A percentile compares a stretch with the other conserved stretches of the same genome.
These are phyloP conservation scores for Trypanosoma lewisi DNA, from an alignment of 208 protist species.

Conservation along the genomic window DNA sequence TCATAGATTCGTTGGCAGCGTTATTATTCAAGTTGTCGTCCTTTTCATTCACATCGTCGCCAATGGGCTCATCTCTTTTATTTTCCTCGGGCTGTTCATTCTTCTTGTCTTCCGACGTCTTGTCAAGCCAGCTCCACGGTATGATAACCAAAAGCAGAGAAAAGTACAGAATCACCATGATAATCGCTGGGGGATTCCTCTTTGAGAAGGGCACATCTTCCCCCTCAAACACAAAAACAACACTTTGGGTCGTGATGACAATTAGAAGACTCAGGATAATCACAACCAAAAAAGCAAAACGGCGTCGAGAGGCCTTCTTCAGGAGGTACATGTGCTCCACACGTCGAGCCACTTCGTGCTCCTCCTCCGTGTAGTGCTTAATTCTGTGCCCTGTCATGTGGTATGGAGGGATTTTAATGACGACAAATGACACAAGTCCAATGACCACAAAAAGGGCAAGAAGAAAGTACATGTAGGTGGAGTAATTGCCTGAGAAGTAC, in stretches of 20 bases:
- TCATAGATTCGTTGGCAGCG: not conserved
- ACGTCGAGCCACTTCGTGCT: conserved; percentile 19
- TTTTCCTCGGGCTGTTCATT: too few relatives aligned
- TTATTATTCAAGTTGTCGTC: not conserved
- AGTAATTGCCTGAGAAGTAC: conserved; percentile 36
- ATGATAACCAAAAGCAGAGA: conserved; percentile 20
- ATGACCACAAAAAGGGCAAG: conserved; percentile 29
- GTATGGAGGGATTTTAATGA: conserved; percentile 41
- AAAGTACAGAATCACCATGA: conserved; percentile 46
- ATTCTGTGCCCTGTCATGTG: conserved; percentile 40
- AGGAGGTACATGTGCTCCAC: conserved; percentile 37
- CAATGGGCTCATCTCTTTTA: too few relatives aligned
- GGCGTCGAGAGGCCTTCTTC: conserved; percentile 30
- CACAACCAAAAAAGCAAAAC: conserved; percentile 34
- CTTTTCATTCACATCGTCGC: not conserved
- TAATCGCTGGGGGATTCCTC: conserved; percentile 29
- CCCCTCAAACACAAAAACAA: conserved; percentile 43
- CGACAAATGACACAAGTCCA: conserved; percentile 27
- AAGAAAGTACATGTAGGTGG: conserved; percentile 47
- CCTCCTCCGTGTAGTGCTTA: conserved; percentile 36
- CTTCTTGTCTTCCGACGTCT: not conserved
- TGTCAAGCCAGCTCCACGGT: conserved; percentile 24
- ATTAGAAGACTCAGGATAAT: conserved; percentile 37
- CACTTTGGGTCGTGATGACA: conserved; percentile 31
- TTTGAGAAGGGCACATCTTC: conserved; percentile 23